Conservation (phyloP, 345 rosid genomes). For the Lenwebbia sp. region DNA sequence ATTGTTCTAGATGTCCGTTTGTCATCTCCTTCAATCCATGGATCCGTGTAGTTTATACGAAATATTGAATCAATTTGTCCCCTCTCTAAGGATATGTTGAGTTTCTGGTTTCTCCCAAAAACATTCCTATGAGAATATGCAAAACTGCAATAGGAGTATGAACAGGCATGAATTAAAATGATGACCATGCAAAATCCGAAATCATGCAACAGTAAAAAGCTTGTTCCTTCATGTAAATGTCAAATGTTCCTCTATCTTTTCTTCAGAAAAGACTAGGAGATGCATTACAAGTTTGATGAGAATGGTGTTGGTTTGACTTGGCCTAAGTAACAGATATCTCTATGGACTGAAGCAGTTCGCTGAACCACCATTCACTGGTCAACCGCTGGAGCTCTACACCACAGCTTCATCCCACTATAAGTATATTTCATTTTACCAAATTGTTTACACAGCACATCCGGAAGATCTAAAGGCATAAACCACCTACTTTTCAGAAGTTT, state of each 20-base stretch:
- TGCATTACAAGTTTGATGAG: background rate
- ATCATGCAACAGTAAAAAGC: background rate
- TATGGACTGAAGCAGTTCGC: background rate
- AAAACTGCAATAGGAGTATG: constrained; percentile 49
- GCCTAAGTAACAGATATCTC: background rate
- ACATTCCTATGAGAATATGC: constrained; percentile 96
- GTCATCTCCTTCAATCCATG: constrained; percentile 98
- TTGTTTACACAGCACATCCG: background rate
- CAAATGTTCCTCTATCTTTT: background rate
- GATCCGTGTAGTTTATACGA: constrained; percentile 88
- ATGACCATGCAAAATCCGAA: background rate
- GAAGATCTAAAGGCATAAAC: background rate
- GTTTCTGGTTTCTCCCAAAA: constrained; percentile 88
- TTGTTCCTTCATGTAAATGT: background rate
- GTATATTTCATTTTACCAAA: background rate
- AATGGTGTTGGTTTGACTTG: background rate
- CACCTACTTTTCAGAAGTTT: background rate
- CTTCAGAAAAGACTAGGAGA: background rate
- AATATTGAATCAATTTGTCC: constrained; percentile 94
- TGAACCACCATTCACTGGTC: background rate
- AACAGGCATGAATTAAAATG: background rate
- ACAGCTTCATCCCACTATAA: background rate
- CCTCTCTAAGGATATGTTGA: constrained; percentile 80
- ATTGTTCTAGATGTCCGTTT: constrained; percentile 85
- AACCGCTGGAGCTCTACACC: background rate